phyloP scores from a whole-genome alignment of 495 filamentous ascomycete species.

The Cercophora scortea region DNA sequence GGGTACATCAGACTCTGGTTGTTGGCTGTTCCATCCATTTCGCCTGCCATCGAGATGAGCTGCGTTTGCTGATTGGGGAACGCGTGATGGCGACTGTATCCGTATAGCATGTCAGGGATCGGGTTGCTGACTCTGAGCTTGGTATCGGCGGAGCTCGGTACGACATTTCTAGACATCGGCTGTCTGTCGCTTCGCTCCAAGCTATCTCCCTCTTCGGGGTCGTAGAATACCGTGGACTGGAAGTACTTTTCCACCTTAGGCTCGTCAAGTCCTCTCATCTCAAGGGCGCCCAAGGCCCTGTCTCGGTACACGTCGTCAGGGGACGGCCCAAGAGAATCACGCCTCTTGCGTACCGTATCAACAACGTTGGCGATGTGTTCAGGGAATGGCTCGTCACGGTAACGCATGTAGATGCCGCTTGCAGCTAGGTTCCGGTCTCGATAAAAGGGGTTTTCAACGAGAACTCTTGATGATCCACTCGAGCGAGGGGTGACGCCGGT shows the following conservation, averaged over 20 bases:
- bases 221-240: slow-evolving; percentile 5
- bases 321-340: slow-evolving; percentile 11
- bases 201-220: slow-evolving; percentile 1
- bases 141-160: slow-evolving; percentile 3
- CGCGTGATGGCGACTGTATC: background rate
- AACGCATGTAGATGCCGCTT: slow-evolving; percentile 13
- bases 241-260: slow-evolving; percentile 13
- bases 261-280: slow-evolving; percentile 6
- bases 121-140: slow-evolving; percentile 16
- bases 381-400: slow-evolving; percentile 6
- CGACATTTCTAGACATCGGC: slow-evolving; percentile 11
- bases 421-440: slow-evolving; percentile 10
- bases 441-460: slow-evolving; percentile 13
- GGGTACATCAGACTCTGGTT: background rate
- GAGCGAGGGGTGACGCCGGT: background rate
- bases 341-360: slow-evolving; percentile 7
- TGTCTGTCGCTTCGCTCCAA: background rate
- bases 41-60: background rate
- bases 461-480: background rate
- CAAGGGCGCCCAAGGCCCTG: slow-evolving; percentile 5
- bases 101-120: slow-evolving; percentile 12
- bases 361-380: slow-evolving; percentile 12
- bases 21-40: background rate
- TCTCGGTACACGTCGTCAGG: slow-evolving; percentile 7
- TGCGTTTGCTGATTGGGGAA: background rate